Conservation (phyloP, 257 asterid species). For the Scutellaria minor region DNA sequence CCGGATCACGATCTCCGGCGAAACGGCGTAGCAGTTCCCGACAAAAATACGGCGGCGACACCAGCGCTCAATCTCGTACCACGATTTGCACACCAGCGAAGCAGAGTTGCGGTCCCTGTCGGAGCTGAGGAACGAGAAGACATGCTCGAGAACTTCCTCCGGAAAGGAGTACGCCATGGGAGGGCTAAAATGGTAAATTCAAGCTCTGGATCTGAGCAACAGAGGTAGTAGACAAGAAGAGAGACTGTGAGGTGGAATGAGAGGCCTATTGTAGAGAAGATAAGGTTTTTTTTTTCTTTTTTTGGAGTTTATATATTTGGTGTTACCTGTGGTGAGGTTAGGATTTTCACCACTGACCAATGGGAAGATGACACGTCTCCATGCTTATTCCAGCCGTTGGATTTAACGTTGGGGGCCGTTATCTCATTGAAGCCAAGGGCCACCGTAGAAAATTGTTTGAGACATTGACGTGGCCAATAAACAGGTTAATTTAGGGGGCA, state of each 20-base stretch:
- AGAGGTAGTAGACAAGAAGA: neutral
- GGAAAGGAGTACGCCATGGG: slow-evolving; percentile 81
- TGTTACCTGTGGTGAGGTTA: slow-evolving; percentile 45
- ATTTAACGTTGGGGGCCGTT: slow-evolving; percentile 43
- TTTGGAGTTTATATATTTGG: slow-evolving; percentile 40
- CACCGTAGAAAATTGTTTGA: slow-evolving; percentile 46
- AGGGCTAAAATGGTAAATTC: slow-evolving; percentile 43
- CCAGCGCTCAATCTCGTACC: slow-evolving; percentile 94
- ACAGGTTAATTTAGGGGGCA: no score
- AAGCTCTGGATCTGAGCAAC: slow-evolving; percentile 50
- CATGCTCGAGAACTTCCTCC: slow-evolving; percentile 89
- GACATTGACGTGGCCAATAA: neutral
- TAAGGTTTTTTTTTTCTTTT: slow-evolving; percentile 61
- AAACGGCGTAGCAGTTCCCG: slow-evolving; percentile 88
- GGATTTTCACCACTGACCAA: slow-evolving; percentile 30
- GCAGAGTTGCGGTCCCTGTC: slow-evolving; percentile 84
- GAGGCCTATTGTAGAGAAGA: slow-evolving; percentile 60
- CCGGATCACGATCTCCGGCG: slow-evolving; percentile 71
- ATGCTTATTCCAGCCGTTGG: slow-evolving; percentile 34
- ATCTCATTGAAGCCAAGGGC: slow-evolving; percentile 47
- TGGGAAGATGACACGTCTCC: slow-evolving; percentile 38
- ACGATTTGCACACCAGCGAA: slow-evolving; percentile 85
- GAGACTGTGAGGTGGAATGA: slow-evolving; percentile 39
- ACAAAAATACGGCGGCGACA: slow-evolving; percentile 75
- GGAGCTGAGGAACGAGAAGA: slow-evolving; percentile 64